Evolutionary conservation across 495 filamentous ascomycete species (phyloP), one percentile per base, ranked within the genome.

Genomic region (Hypoxylon intermedium): DNA sequence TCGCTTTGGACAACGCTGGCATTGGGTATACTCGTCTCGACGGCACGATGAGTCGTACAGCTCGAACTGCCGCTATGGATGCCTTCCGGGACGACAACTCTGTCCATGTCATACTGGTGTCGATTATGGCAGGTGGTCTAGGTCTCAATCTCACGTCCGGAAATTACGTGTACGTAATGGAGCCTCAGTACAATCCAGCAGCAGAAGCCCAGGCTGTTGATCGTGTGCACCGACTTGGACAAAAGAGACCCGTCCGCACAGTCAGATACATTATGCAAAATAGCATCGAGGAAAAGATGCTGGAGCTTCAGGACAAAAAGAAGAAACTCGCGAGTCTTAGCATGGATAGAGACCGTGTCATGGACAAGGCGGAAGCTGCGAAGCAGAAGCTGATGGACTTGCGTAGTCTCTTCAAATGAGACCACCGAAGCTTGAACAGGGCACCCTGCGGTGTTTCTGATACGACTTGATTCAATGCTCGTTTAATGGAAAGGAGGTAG

Each of bases 181-280:
- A 98, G 73, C 94, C 94, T 1, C 92, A 97, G 63, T 98, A 91
- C 71, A 98, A 98, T 71, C 94, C 94, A 1, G 93, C 92, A 4
- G 90, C 92, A 0, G 93, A 98, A 62, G 91, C 92, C 4, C 94
- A 98, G 71, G 94, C 94, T 3, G 80, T 98, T 6, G 94, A 98
- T 66, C 90, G 94, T 37, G 89, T 98, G 19, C 94, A 98, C 70
- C 88, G 94, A 13, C 81, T 98, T 15, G 94, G 94, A 0, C 94
- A 98, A 77, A 93, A 82, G 65, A 82, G 93, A 6, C 82, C 86
- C 20, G 94, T 98, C 3, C 82, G 81, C 7, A 96, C 89, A 1
- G 84, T 87, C 11, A 84, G 92, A 30, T 98, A 87, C 72, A 86
- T 98, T 72, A 98, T 98, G 91, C 81, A 81, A 23, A 77, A 82